These are phyloP conservation scores for Lentinula lateritia DNA, from an alignment of 768 basidiomycete species.

Conservation along the genomic window DNA sequence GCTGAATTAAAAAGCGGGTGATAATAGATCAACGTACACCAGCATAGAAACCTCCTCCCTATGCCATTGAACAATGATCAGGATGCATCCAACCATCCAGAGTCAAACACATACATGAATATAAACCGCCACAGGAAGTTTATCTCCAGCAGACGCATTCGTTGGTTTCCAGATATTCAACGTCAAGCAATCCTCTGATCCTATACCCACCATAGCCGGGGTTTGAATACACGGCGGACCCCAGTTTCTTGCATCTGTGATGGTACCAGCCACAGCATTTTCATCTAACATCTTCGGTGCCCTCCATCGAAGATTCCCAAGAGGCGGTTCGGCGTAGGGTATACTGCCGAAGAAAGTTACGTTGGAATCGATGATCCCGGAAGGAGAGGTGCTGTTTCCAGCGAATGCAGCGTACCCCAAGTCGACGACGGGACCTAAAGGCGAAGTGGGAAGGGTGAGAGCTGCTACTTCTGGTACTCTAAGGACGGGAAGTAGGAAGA, in stretches of 20 bases:
- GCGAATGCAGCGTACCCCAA: conserved; percentile 35
- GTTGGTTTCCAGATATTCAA: conserved; percentile 39
- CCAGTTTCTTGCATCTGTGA: conserved; percentile 38
- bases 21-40: conserved; percentile 16
- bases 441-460: background rate
- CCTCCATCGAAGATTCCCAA: conserved; percentile 33
- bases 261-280: conserved; percentile 10
- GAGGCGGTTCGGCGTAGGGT: conserved; percentile 36
- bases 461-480: background rate
- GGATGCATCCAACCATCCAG: background rate
- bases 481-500: background rate
- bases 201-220: conserved; percentile 40
- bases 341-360: conserved; percentile 39
- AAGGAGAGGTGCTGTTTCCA: conserved; percentile 34
- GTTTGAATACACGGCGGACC: conserved; percentile 40
- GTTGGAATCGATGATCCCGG: conserved; percentile 26
- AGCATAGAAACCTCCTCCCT: conserved; percentile 38
- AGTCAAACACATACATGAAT: conserved; percentile 27
- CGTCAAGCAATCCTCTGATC: conserved; percentile 38
- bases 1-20: background rate
- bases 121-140: conserved; percentile 37
- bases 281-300: conserved; percentile 32
- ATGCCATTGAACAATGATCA: background rate
- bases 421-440: conserved; percentile 29
- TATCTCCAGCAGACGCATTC: conserved; percentile 23